These are phyloP conservation scores for Wallemia hederae DNA, from an alignment of 1,284 basidiomycete genomes.

Conservation along the genomic window DNA sequence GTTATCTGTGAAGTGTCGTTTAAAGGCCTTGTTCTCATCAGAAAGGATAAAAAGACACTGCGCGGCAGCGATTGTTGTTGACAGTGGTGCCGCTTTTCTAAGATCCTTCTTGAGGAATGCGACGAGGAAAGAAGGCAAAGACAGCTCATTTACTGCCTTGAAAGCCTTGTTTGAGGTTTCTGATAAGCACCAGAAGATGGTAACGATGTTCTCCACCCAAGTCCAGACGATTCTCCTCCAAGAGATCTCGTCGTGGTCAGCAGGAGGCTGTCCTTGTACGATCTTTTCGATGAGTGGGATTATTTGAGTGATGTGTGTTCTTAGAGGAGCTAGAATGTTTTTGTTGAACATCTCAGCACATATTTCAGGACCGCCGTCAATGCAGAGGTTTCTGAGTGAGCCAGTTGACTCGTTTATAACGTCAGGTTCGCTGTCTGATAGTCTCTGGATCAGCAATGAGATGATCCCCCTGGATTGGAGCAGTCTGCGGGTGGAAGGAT, in stretches of 20 bases:
- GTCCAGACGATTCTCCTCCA: constrained; percentile 47
- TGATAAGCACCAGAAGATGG: constrained; percentile 74
- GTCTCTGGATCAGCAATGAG: constrained; percentile 46
- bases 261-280: constrained; percentile 19
- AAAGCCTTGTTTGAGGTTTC: constrained; percentile 76
- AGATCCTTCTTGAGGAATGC: constrained; percentile 32
- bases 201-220: constrained; percentile 68
- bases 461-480: constrained; percentile 74
- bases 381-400: constrained; percentile 63
- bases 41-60: constrained; percentile 71
- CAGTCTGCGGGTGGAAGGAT: constrained; percentile 55
- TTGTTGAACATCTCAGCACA: constrained; percentile 94
- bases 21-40: constrained; percentile 48
- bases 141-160: constrained; percentile 48
- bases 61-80: constrained; percentile 20
- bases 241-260: constrained; percentile 25
- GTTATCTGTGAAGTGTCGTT: constrained; percentile 29
- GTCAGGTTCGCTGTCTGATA: constrained; percentile 58
- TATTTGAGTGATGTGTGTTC: constrained; percentile 26
- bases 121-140: constrained; percentile 47
- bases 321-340: constrained; percentile 46
- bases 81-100: not conserved
- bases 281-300: constrained; percentile 37
- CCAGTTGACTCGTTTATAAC: constrained; percentile 61
- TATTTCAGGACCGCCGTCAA: constrained; percentile 75